Evolutionary conservation across 768 basidiomycete genomes (phyloP).

Genomic region (Psilocybe cubensis): DNA sequence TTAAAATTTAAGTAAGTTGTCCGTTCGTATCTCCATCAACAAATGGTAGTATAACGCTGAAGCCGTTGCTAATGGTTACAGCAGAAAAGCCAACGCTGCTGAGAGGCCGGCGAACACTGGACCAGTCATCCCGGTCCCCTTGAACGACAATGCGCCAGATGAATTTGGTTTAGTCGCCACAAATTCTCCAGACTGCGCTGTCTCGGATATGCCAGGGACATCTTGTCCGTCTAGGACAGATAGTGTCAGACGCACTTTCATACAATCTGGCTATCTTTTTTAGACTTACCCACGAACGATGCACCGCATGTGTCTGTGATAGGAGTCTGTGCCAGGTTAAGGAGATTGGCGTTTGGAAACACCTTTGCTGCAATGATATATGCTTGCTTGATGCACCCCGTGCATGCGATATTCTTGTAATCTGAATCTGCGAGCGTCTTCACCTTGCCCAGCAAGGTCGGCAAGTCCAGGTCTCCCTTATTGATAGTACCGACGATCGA

Average conservation of each 20-base stretch:
- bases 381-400: constrained; percentile 49
- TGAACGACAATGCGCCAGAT: constrained; percentile 2
- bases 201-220: constrained; percentile 38
- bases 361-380: constrained; percentile 35
- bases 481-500: constrained; percentile 33
- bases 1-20: too few relatives aligned
- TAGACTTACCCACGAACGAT: constrained; percentile 42
- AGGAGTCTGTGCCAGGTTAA: constrained; percentile 17
- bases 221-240: constrained; percentile 36
- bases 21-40: neutral
- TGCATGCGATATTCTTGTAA: constrained; percentile 41
- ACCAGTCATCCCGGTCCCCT: neutral
- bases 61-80: neutral
- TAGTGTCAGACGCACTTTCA: neutral
- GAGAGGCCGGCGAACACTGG: neutral
- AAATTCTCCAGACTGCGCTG: constrained; percentile 27
- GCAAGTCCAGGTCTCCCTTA: constrained; percentile 26
- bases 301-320: constrained; percentile 42
- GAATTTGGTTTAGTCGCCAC: neutral
- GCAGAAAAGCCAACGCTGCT: neutral
- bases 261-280: neutral
- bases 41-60: neutral
- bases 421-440: constrained; percentile 29
- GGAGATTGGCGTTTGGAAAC: constrained; percentile 32
- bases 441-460: constrained; percentile 20